Conservation (phyloP, 129 eudicot species). For the Helianthus annuus region DNA sequence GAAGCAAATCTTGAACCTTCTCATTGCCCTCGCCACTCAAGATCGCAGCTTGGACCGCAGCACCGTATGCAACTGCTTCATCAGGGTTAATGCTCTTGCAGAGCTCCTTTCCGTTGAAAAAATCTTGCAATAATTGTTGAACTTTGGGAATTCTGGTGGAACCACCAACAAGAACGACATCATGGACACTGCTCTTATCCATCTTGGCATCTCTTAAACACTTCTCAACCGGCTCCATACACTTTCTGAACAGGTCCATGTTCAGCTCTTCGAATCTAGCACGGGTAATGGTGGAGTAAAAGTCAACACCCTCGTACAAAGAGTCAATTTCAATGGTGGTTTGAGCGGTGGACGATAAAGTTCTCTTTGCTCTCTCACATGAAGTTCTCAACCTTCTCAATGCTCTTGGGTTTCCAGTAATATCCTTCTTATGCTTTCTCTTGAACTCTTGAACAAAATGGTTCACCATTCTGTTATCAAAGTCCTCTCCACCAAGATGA, state of each 20-base stretch:
- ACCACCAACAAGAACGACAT: constrained; percentile 38
- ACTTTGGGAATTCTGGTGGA: constrained; percentile 37
- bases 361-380: constrained; percentile 33
- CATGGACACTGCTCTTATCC: constrained; percentile 32
- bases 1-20: constrained; percentile 36
- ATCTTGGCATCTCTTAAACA: constrained; percentile 35
- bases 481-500: constrained; percentile 34
- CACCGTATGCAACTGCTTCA: constrained; percentile 40
- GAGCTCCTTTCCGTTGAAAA: constrained; percentile 37
- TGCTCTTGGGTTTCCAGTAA: constrained; percentile 31
- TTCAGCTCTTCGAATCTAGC: constrained; percentile 16
- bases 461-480: constrained; percentile 38
- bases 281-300: constrained; percentile 27
- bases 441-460: constrained; percentile 37
- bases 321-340: constrained; percentile 22
- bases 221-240: constrained; percentile 33
- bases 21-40: constrained; percentile 35
- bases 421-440: constrained; percentile 37
- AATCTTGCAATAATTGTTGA: constrained; percentile 33
- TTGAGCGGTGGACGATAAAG: constrained; percentile 15
- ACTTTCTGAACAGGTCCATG: constrained; percentile 32
- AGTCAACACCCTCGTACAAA: constrained; percentile 36
- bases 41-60: constrained; percentile 37
- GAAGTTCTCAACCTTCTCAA: constrained; percentile 32
- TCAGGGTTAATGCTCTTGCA: constrained; percentile 38